Percentiles rank a stretch among this genome's conserved stretches.
Evolutionary conservation across 148 eudicot genomes (phyloP).

Genomic region (Persicaria tinctoria): DNA sequence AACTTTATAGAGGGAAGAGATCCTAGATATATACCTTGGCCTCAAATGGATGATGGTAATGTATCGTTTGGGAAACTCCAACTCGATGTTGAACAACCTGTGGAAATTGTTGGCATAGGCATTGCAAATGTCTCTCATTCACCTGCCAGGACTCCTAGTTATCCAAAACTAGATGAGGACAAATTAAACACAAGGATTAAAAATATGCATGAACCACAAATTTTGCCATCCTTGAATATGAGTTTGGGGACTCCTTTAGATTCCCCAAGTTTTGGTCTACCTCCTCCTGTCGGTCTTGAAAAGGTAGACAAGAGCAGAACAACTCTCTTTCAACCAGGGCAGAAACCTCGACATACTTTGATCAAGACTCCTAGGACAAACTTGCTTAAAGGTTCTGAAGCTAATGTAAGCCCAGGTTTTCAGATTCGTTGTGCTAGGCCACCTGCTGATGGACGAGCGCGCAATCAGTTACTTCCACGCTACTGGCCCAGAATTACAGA

Average conservation of each 20-base stretch:
- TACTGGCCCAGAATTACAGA: conserved; percentile 97
- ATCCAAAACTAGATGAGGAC: too few species aligned
- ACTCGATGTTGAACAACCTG: conserved; percentile 25
- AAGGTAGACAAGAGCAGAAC: conserved; percentile 41
- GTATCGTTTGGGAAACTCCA: not conserved
- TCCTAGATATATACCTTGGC: too few species aligned
- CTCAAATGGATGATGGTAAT: conserved; percentile 21
- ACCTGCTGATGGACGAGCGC: conserved; percentile 86
- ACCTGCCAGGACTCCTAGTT: too few species aligned
- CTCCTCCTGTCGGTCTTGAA: conserved; percentile 29
- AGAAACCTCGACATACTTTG: conserved; percentile 49
- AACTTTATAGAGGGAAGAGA: not conserved
- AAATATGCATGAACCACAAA: too few species aligned
- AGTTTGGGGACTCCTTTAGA: conserved; percentile 33
- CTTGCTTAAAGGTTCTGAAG: conserved; percentile 28
- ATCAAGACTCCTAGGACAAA: conserved; percentile 49
- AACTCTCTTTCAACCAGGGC: conserved; percentile 39
- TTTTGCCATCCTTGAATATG: too few species aligned
- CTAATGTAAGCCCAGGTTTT: conserved; percentile 24
- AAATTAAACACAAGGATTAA: too few species aligned
- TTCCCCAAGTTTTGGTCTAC: conserved; percentile 25
- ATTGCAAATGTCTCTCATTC: conserved; percentile 31
- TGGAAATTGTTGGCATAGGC: not conserved
- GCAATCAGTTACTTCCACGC: conserved; percentile 79
- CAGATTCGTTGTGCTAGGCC: conserved; percentile 70